A percentile compares a stretch with the other conserved stretches of the same genome.
phyloP scores from a whole-genome alignment of 176 grass and related monocot genomes.

The Ampelocalamus luodianensis region DNA sequence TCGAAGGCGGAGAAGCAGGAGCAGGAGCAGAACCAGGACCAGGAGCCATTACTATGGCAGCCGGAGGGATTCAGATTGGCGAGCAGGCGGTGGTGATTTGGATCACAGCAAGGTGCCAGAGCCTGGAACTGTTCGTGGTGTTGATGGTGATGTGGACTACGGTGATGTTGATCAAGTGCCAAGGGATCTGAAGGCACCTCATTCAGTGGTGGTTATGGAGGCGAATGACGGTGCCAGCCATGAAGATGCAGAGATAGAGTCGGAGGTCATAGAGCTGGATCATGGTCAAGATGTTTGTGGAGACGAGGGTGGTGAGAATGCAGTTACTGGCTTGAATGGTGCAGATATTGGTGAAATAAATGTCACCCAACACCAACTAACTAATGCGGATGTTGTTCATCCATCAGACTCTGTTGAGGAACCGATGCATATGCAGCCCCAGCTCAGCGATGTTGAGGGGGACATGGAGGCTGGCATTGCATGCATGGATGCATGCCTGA shows the following conservation, averaged over 20 bases:
- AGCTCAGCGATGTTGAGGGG: conserved; percentile 24
- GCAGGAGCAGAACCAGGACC: conserved; percentile 45
- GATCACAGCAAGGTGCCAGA: conserved; percentile 37
- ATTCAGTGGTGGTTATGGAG: conserved; percentile 42
- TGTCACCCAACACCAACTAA: conserved; percentile 2
- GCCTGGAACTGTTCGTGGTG: neutral
- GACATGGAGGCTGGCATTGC: neutral
- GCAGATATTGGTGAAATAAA: conserved; percentile 34
- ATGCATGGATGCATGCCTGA: neutral
- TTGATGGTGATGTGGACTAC: neutral
- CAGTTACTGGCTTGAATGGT: conserved; percentile 15
- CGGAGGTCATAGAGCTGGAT: neutral
- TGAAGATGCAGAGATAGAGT: conserved; percentile 29
- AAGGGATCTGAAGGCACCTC: conserved; percentile 5
- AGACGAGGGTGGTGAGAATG: conserved; percentile 21
- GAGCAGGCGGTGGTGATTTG: conserved; percentile 19
- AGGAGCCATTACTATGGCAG: neutral
- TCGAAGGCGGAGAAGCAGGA: conserved; percentile 46
- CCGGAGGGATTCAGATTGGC: conserved; percentile 39
- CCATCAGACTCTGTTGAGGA: conserved; percentile 36
- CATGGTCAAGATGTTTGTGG: neutral
- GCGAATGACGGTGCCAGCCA: neutral
- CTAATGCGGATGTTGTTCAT: conserved; percentile 43
- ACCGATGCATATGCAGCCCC: conserved; percentile 7
- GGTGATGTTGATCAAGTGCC: neutral